Conservation (phyloP, 331 rosid species). For the Erythrophleum ivorense region DNA sequence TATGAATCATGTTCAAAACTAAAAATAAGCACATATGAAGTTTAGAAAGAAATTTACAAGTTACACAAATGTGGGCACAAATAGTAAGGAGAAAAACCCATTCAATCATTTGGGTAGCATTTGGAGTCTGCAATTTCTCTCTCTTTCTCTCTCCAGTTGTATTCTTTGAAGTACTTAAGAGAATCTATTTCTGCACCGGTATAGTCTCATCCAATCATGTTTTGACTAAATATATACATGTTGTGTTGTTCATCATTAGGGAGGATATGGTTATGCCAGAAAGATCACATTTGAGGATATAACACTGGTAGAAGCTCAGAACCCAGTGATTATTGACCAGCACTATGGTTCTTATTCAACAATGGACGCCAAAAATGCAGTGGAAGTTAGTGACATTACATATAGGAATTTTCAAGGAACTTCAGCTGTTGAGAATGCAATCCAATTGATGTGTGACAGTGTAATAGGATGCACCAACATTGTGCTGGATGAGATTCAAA, state of each 20-base stretch:
- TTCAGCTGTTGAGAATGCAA: not conserved
- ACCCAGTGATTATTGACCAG: conserved; percentile 59
- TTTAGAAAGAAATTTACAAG: not conserved
- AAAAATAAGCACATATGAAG: not conserved
- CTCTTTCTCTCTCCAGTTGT: not conserved
- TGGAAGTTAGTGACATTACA: conserved; percentile 46
- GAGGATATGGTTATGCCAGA: conserved; percentile 63
- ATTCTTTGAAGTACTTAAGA: not conserved
- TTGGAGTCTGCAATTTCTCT: not conserved
- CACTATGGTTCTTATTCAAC: conserved; percentile 1
- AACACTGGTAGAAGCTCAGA: not conserved
- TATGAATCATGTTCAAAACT: not conserved
- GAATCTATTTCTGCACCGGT: not conserved
- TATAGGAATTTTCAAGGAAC: conserved; percentile 47
- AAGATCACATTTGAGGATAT: conserved; percentile 55
- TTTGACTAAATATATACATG: not conserved
- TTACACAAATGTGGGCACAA: not conserved
- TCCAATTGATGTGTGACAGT: conserved; percentile 42
- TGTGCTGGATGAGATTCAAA: conserved; percentile 31
- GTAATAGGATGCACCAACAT: conserved; percentile 36
- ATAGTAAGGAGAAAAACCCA: not conserved
- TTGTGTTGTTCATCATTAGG: conserved; percentile 28
- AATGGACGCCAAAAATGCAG: not conserved
- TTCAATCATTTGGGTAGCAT: not conserved
- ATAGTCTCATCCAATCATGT: not conserved